Percentiles rank a stretch among this genome's conserved stretches.
Conservation (phyloP, 805 yeast species). For the Starmerella potacharoeniae region DNA sequence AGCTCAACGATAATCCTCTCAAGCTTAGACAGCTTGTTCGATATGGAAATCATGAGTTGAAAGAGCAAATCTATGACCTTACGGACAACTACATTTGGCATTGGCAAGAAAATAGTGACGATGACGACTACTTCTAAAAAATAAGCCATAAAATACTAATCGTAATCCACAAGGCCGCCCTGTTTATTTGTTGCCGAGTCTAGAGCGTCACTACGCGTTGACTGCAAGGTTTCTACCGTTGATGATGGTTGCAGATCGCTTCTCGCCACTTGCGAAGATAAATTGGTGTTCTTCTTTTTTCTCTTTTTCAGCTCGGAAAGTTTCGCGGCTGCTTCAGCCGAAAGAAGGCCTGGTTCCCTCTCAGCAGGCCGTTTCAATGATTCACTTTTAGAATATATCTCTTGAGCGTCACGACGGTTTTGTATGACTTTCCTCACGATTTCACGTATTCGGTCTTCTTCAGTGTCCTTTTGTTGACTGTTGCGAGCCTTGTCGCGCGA, state of each 20-base stretch:
- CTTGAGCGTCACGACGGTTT: neutral
- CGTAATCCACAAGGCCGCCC: neutral
- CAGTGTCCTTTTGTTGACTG: neutral
- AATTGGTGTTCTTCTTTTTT: neutral
- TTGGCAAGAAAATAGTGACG: slow-evolving; percentile 15
- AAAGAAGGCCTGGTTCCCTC: neutral
- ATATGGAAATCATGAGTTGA: slow-evolving; percentile 18
- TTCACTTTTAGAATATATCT: neutral
- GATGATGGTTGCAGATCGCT: too few species aligned
- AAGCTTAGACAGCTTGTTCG: slow-evolving; percentile 15
- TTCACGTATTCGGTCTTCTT: slow-evolving; percentile 1
- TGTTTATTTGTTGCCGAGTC: neutral
- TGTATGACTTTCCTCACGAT: slow-evolving; percentile 2
- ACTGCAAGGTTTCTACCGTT: too few species aligned
- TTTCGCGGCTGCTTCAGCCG: neutral
- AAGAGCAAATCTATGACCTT: slow-evolving; percentile 19
- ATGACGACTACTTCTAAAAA: neutral
- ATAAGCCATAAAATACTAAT: slow-evolving; percentile 36
- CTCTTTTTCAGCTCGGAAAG: neutral
- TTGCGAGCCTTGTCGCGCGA: slow-evolving; percentile 33
- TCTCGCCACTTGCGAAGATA: too few species aligned
- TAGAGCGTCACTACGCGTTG: too few species aligned
- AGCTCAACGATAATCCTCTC: slow-evolving; percentile 16
- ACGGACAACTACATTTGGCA: slow-evolving; percentile 22
- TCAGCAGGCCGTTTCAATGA: neutral